Evolutionary conservation across 2,329 filamentous ascomycete species (phyloP).

Genomic region (Ceratocystis variospora): DNA sequence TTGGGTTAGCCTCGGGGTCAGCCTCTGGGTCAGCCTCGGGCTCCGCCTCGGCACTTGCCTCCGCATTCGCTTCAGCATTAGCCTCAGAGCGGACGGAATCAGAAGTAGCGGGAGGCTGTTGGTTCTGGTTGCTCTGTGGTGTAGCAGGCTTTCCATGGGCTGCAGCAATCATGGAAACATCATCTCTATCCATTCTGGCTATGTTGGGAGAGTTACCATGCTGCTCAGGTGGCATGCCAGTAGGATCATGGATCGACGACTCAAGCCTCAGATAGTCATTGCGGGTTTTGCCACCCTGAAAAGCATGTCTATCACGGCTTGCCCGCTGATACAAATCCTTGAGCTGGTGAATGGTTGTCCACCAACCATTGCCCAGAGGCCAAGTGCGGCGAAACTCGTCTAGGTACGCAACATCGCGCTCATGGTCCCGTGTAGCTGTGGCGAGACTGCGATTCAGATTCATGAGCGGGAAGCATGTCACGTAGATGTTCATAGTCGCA

Average conservation of each 20-base stretch:
- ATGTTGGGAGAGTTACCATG: constrained; percentile 2
- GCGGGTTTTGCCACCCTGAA: constrained; percentile 10
- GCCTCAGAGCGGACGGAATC: neutral
- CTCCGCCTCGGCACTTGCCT: no score
- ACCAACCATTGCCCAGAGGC: constrained; percentile 12
- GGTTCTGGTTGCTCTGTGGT: neutral
- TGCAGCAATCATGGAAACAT: neutral
- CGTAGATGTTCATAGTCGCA: constrained; percentile 31
- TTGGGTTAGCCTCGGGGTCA: neutral
- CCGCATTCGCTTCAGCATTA: no score
- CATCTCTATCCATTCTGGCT: constrained; percentile 11
- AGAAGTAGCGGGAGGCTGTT: neutral
- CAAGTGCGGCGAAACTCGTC: constrained; percentile 7
- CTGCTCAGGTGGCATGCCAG: constrained; percentile 6
- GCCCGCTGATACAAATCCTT: constrained; percentile 11
- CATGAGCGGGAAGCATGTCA: constrained; percentile 30
- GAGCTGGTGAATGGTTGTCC: constrained; percentile 3
- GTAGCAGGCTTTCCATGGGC: neutral
- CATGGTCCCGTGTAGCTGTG: neutral
- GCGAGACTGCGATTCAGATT: constrained; percentile 25
- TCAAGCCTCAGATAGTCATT: constrained; percentile 15
- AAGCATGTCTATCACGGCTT: constrained; percentile 9
- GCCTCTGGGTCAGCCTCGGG: no score
- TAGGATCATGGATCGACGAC: constrained; percentile 17
- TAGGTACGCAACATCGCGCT: constrained; percentile 2